phyloP scores from a whole-genome alignment of 768 basidiomycete species.

The Kwoniella botswanensis region DNA sequence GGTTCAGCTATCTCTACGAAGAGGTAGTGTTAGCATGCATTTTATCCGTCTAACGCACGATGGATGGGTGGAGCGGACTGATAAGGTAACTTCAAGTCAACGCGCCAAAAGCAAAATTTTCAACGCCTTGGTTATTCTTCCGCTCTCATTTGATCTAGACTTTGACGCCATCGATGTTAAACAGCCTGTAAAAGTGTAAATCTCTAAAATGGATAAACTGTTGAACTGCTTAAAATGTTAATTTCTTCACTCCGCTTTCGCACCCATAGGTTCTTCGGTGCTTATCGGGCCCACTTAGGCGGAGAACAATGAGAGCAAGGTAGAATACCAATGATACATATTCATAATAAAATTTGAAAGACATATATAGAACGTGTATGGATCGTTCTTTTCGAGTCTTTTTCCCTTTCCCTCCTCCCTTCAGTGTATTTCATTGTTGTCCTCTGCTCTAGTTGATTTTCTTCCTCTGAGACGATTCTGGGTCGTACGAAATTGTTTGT shows the following conservation, averaged over 20 bases:
- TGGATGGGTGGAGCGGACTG: not conserved
- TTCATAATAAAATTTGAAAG: not conserved
- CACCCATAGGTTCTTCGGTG: too few relatives aligned
- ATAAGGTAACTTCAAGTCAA: not conserved
- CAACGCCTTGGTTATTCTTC: not conserved
- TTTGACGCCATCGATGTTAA: slow-evolving; percentile 1
- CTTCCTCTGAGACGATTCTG: too few relatives aligned
- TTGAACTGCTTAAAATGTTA: slow-evolving; percentile 1
- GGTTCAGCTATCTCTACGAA: not conserved
- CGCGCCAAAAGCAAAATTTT: not conserved
- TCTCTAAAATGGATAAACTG: slow-evolving; percentile 10
- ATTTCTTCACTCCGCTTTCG: not conserved
- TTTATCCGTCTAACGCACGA: slow-evolving; percentile 1
- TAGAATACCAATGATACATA: too few relatives aligned
- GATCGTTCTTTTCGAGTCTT: not conserved
- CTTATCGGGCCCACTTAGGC: too few relatives aligned
- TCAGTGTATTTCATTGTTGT: too few relatives aligned
- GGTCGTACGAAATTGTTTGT: too few relatives aligned
- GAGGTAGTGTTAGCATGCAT: not conserved
- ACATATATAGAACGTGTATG: not conserved
- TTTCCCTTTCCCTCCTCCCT: not conserved
- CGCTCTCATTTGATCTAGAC: slow-evolving; percentile 6
- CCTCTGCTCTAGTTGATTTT: too few relatives aligned
- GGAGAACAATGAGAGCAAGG: too few relatives aligned
- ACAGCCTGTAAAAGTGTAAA: not conserved